These are phyloP conservation scores for Noccaea bulbosa DNA, from an alignment of 345 rosid species.

Conservation along the genomic window DNA sequence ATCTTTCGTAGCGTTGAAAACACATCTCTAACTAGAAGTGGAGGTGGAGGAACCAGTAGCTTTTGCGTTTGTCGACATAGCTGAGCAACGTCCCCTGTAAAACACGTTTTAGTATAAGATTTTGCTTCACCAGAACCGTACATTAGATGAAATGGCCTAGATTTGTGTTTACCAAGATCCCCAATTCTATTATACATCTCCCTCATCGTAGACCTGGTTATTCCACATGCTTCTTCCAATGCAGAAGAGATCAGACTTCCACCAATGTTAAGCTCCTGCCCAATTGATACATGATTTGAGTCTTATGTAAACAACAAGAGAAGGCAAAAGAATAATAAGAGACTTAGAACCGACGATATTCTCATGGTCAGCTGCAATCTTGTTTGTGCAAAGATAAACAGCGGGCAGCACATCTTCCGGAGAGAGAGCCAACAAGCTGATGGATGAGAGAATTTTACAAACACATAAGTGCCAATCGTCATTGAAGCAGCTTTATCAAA, in stretches of 20 bases:
- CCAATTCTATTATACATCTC: conserved; percentile 80
- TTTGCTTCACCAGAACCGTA: conserved; percentile 11
- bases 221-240: conserved; percentile 89
- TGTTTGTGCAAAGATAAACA: conserved; percentile 83
- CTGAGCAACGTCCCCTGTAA: conserved; percentile 93
- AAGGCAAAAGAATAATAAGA: not conserved
- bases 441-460: conserved; percentile 26
- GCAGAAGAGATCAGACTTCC: conserved; percentile 80
- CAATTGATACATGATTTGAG: conserved; percentile 29
- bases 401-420: conserved; percentile 88
- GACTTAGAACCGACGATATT: conserved; percentile 58
- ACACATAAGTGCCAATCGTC: conserved; percentile 17
- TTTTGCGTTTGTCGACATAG: conserved; percentile 79
- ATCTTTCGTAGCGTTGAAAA: conserved; percentile 67
- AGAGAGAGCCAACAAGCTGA: conserved; percentile 85
- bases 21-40: conserved; percentile 71
- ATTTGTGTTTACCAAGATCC: conserved; percentile 72
- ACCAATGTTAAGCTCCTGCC: conserved; percentile 85
- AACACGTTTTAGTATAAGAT: conserved; percentile 4
- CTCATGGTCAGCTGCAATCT: conserved; percentile 87
- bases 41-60: conserved; percentile 75
- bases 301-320: not conserved
- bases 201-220: conserved; percentile 62
- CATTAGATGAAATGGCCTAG: not conserved
- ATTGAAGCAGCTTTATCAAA: conserved; percentile 23